A percentile compares a stretch with the other conserved stretches of the same genome.
Conservation (phyloP, 148 eudicot genomes). For the Cornus suecica region DNA sequence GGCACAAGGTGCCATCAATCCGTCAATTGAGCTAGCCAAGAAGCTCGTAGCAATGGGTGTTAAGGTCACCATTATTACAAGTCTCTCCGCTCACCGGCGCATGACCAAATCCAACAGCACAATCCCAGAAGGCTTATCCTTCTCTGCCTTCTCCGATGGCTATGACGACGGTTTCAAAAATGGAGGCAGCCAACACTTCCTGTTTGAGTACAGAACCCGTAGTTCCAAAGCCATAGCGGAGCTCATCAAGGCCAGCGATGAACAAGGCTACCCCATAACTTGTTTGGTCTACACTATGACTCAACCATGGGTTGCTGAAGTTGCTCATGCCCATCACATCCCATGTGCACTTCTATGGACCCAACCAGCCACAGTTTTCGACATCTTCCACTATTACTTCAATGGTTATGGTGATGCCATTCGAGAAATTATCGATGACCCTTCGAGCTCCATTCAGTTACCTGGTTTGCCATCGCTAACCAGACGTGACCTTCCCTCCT, state of each 20-base stretch:
- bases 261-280: constrained; percentile 28
- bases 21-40: constrained; percentile 23
- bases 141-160: constrained; percentile 38
- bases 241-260: too few relatives aligned
- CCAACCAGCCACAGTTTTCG: constrained; percentile 41
- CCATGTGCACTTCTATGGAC: constrained; percentile 39
- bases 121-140: too few relatives aligned
- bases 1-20: constrained; percentile 37
- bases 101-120: too few relatives aligned
- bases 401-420: constrained; percentile 24
- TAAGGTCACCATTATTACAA: too few relatives aligned
- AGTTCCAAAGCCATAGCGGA: constrained; percentile 15
- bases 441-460: constrained; percentile 36
- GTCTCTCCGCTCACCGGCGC: too few relatives aligned
- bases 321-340: too few relatives aligned
- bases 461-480: constrained; percentile 29
- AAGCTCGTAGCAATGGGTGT: too few relatives aligned
- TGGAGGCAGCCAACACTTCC: constrained; percentile 1
- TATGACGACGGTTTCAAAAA: constrained; percentile 19
- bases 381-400: constrained; percentile 34
- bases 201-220: constrained; percentile 13
- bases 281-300: constrained; percentile 36
- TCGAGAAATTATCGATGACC: constrained; percentile 18
- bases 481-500: constrained; percentile 37
- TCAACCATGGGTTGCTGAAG: constrained; percentile 39